A percentile compares a stretch with the other conserved stretches of the same genome.
Conservation (phyloP, 768 basidiomycete genomes). For the Lepiota venenata region DNA sequence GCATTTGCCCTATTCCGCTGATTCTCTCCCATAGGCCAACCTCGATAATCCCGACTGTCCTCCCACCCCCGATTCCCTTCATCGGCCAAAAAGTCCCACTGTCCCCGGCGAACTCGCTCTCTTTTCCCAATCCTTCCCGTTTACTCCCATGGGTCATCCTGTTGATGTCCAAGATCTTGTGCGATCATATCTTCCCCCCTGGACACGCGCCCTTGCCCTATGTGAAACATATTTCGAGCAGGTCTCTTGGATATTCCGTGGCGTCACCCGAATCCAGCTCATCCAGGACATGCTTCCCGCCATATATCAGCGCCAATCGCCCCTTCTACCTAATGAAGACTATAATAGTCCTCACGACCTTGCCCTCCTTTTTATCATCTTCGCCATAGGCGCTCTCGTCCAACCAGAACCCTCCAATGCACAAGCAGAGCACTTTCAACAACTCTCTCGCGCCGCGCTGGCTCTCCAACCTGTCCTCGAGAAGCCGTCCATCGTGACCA, state of each 20-base stretch:
- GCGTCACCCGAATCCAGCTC: conserved; percentile 59
- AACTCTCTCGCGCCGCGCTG: conserved; percentile 63
- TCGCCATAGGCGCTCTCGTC: conserved; percentile 54
- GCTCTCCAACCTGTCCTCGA: conserved; percentile 66
- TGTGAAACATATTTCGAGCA: conserved; percentile 66
- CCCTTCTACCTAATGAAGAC: conserved; percentile 34
- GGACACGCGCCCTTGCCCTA: conserved; percentile 47
- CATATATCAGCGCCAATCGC: conserved; percentile 50
- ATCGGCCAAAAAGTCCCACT: conserved; percentile 15
- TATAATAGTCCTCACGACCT: conserved; percentile 45
- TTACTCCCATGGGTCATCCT: conserved; percentile 54
- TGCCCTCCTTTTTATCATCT: conserved; percentile 50
- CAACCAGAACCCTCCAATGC: conserved; percentile 23
- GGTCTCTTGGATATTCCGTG: conserved; percentile 58
- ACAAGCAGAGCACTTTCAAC: conserved; percentile 62
- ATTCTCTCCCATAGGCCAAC: conserved; percentile 22
- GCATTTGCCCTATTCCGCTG: conserved; percentile 5
- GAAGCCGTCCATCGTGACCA: conserved; percentile 66
- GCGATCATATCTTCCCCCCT: conserved; percentile 50
- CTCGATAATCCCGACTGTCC: conserved; percentile 20
- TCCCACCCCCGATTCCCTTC: conserved; percentile 21
- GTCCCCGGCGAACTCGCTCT: conserved; percentile 30
- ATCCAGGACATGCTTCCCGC: conserved; percentile 62
- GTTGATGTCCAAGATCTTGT: conserved; percentile 46
- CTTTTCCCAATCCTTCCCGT: conserved; percentile 62